Base-by-base conservation (phyloP, 306 rosid genomes). In the Neltuma alba region DNA sequence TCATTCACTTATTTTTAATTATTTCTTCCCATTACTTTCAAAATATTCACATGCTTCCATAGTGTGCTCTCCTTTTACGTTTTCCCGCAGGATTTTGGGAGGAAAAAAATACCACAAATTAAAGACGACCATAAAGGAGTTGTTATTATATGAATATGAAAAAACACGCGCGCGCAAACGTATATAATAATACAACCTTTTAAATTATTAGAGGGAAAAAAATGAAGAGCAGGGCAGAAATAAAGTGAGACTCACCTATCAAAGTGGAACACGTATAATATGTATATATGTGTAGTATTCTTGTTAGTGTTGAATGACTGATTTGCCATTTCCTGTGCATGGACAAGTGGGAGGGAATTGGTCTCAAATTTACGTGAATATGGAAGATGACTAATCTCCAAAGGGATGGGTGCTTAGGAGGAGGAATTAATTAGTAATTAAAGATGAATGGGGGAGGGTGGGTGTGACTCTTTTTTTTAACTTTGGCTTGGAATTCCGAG, bases 401-500 rank as follows among this genome's bases (percentile, higher is more conserved):
- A 65, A 84, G 66, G n/a, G 64, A 20, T 58, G 31, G 11, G 21
- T 10, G 31, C 15, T 10, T 12, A 25, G 18, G 64, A 23, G 16
- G 60, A 7, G 25, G n/a, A n/a, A 52, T 52, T n/a, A 52, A 52
- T 18, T 52, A 52, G 11, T n/a, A n/a, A 52, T 7, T 7, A 52
- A 52, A 52, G 60, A n/a, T 7, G 28, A n/a, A 52, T 0, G 25
- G 28, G 28, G 60, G 8, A n/a, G 25, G 60, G 10, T 7, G 60
- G 36, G 28, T 0, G 60, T 28, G 83, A 77, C 81, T 84, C 73
- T 87, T 21, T 50, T 4, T 9, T 87, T 71, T 79, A 86, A 88
- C 87, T 83, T 75, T 67, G 60, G 70, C 86, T 82, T 58, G 12
- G 86, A 85, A 88, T 74, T 82, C 79, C 77, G 80, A 84, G 88